Base-by-base conservation (phyloP, 2,329 filamentous ascomycete species). In the Sporothrix schenckii region DNA sequence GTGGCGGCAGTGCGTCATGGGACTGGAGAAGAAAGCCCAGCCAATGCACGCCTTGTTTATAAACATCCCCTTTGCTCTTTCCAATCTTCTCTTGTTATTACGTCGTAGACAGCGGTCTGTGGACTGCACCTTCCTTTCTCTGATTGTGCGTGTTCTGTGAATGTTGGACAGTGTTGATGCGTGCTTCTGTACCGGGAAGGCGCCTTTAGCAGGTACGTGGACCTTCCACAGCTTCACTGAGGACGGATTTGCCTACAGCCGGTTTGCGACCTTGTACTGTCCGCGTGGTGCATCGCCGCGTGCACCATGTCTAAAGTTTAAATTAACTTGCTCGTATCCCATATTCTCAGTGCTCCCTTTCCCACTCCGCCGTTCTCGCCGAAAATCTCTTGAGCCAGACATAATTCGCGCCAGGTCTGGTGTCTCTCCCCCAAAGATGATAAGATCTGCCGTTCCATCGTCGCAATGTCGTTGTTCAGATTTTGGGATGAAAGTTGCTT, bases 1-100 rank as follows among this genome's bases (percentile, higher is more conserved):
- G 44, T 47, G 58, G 58, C 39, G 39, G 58, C 39, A 47, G 58
- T 47, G 39, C 58, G 58, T 63, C 39, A 47, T 44, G 39, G 58
- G 58, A 34, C 54, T n/a, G 27, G 30, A 30, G 52, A 54, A 16
- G 24, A 30, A 27, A 24, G 24, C 19, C 10, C 24, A 13, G 11
- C 30, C 24, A 16, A 54, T 21, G 14, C 7, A 54, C 5, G 52
- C 4, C 16, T 30, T 54, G 52, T 30, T 30, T 54, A 30, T 13
- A 4, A 16, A 4, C 11, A 24, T 19, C 39, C 44, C 39, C 13
- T 7, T 27, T 16, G 39, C 58, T 63, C 58, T 63, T 47, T 63
- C 58, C 58, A 1, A 27, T 47, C 58, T 63, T 63, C n/a, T 1
- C 41, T 11, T 16, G 16, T 7, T 19, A 30, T 13, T 53, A 50